Conservation (phyloP, 2,329 filamentous ascomycete genomes). For the Pseudofabraea citricarpa region DNA sequence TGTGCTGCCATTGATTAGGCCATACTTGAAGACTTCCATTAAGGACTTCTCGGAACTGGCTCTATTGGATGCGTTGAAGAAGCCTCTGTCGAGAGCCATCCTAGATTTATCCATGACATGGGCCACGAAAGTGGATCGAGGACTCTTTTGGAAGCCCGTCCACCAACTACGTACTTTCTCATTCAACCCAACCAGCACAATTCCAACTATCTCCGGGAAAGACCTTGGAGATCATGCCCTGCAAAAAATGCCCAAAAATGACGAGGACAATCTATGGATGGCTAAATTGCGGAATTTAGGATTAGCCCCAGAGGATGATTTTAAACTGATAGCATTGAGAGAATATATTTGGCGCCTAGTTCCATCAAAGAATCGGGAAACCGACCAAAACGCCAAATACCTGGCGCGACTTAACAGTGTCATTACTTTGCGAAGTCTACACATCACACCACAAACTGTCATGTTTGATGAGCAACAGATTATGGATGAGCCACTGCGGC, state of each 20-base stretch:
- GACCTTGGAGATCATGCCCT: slow-evolving; percentile 55
- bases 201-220: slow-evolving; percentile 49
- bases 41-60: slow-evolving; percentile 66
- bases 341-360: slow-evolving; percentile 91
- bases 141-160: slow-evolving; percentile 81
- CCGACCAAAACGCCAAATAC: slow-evolving; percentile 26
- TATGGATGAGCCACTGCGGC: slow-evolving; percentile 35
- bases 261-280: slow-evolving; percentile 95
- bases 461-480: slow-evolving; percentile 78
- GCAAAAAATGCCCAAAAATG: slow-evolving; percentile 66
- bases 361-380: slow-evolving; percentile 57
- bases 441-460: slow-evolving; percentile 80
- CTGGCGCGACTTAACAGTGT: slow-evolving; percentile 58
- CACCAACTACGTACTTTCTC: slow-evolving; percentile 67
- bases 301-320: slow-evolving; percentile 76
- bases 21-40: slow-evolving; percentile 74
- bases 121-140: slow-evolving; percentile 76
- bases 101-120: slow-evolving; percentile 84
- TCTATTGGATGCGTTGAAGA: slow-evolving; percentile 78
- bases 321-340: slow-evolving; percentile 77
- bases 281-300: slow-evolving; percentile 78
- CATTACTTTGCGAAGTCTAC: slow-evolving; percentile 68
- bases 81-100: slow-evolving; percentile 71
- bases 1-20: slow-evolving; percentile 71
- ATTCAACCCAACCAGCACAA: slow-evolving; percentile 50